phyloP scores from a whole-genome alignment of 495 filamentous ascomycete species.

The Penicillium ucsense region DNA sequence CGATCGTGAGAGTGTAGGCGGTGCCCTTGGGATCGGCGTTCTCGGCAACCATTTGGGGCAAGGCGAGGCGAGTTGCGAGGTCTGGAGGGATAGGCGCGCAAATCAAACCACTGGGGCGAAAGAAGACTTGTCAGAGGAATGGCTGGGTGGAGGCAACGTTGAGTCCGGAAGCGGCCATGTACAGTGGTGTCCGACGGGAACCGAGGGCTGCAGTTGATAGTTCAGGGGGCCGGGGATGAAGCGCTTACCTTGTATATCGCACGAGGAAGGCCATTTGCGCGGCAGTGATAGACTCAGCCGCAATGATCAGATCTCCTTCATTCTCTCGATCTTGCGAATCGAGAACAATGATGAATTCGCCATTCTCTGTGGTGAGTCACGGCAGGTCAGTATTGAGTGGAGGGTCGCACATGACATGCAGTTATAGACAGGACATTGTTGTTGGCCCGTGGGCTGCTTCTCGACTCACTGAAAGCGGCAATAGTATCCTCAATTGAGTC shows the following conservation, averaged over 20 bases:
- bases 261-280: conserved; percentile 94
- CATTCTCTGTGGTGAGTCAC: conserved; percentile 48
- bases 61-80: conserved; percentile 54
- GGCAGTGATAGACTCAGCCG: conserved; percentile 74
- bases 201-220: background rate
- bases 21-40: conserved; percentile 82
- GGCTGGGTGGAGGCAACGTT: too few relatives aligned
- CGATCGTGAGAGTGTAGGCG: conserved; percentile 83
- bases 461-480: conserved; percentile 65
- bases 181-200: background rate
- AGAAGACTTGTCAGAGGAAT: background rate
- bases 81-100: conserved; percentile 71
- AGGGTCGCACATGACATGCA: background rate
- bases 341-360: conserved; percentile 92
- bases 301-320: conserved; percentile 95
- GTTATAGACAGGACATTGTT: too few relatives aligned
- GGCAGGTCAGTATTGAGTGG: conserved; percentile 9
- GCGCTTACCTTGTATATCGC: conserved; percentile 56
- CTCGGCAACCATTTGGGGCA: conserved; percentile 82
- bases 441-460: too few relatives aligned
- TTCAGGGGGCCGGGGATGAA: background rate
- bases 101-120: conserved; percentile 60
- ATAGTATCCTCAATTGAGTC: conserved; percentile 81
- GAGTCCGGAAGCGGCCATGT: too few relatives aligned
- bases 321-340: conserved; percentile 88